phyloP scores from a whole-genome alignment of 1,139 yeast genomes.

The Blastobotrys aristatus region DNA sequence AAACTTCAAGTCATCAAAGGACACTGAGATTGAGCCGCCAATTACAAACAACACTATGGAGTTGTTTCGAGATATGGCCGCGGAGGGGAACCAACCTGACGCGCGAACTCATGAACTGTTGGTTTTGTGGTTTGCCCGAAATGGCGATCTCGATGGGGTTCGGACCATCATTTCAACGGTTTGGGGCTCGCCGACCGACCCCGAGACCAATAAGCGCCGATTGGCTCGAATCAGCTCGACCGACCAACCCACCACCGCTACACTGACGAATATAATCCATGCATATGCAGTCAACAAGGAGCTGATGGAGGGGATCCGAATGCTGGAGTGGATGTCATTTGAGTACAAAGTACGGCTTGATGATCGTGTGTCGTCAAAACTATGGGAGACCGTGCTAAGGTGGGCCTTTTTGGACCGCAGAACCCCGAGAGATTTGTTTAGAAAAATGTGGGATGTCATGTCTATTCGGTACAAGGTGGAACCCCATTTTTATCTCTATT shows the following conservation, averaged over 20 bases:
- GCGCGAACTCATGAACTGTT: conserved; percentile 32
- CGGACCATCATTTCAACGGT: conserved; percentile 25
- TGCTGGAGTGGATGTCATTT: conserved; percentile 23
- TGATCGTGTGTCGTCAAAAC: conserved; percentile 18
- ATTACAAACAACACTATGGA: conserved; percentile 24
- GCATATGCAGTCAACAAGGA: conserved; percentile 30
- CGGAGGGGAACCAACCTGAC: conserved; percentile 29
- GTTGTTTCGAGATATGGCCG: conserved; percentile 29
- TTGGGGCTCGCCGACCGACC: conserved; percentile 26
- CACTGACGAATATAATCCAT: conserved; percentile 31
- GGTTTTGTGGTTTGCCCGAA: conserved; percentile 29
- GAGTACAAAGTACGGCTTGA: conserved; percentile 25
- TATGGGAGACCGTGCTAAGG: conserved; percentile 30
- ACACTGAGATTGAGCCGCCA: conserved; percentile 18
- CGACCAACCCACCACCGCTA: conserved; percentile 26
- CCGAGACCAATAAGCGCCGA: conserved; percentile 1
- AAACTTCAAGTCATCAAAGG: conserved; percentile 4
- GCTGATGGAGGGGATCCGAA: conserved; percentile 27
- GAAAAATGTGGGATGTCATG: conserved; percentile 26
- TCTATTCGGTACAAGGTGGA: conserved; percentile 14
- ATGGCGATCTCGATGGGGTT: conserved; percentile 23
- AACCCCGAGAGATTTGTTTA: conserved; percentile 23
- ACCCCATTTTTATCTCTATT: conserved; percentile 24
- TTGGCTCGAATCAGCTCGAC: conserved; percentile 17
- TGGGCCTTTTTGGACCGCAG: conserved; percentile 28